These are phyloP conservation scores for Pterocarpus santalinus DNA, from an alignment of 306 rosid species.

Conservation along the genomic window DNA sequence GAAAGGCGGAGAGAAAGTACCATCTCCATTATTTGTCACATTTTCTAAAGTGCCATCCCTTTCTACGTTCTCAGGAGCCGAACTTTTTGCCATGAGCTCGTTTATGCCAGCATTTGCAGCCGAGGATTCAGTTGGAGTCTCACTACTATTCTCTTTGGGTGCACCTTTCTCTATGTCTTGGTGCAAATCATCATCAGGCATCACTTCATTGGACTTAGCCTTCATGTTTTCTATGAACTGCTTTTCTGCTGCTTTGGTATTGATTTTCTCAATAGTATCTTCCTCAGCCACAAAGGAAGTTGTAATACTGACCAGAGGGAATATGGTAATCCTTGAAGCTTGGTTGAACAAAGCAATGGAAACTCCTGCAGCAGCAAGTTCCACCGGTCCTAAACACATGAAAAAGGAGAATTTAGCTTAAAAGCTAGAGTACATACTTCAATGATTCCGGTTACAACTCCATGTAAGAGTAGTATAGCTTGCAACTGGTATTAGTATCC, in stretches of 20 bases:
- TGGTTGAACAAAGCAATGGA: conserved; percentile 93
- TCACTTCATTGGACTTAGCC: conserved; percentile 48
- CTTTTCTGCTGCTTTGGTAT: conserved; percentile 50
- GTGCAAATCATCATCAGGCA: conserved; percentile 46
- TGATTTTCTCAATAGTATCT: conserved; percentile 64
- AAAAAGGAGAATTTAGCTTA: not conserved
- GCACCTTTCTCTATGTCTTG: conserved; percentile 66
- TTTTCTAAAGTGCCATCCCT: conserved; percentile 35
- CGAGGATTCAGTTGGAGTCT: conserved; percentile 36
- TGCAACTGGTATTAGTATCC: no score
- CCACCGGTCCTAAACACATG: conserved; percentile 75
- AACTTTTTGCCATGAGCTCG: not conserved
- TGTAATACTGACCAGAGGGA: conserved; percentile 93
- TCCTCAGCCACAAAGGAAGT: conserved; percentile 99
- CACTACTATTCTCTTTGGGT: conserved; percentile 31
- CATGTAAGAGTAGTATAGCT: not conserved
- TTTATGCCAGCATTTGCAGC: conserved; percentile 11
- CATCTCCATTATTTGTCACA: conserved; percentile 47
- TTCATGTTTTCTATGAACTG: conserved; percentile 46
- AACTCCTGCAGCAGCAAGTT: conserved; percentile 96
- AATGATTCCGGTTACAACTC: no score
- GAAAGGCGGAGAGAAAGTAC: conserved; percentile 35
- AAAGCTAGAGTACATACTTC: no score
- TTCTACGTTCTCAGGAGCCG: conserved; percentile 35
- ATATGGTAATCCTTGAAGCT: conserved; percentile 95